A percentile compares a stretch with the other conserved stretches of the same genome.
phyloP scores from a whole-genome alignment of 768 basidiomycete species.

The Leccinum disarticulatum region DNA sequence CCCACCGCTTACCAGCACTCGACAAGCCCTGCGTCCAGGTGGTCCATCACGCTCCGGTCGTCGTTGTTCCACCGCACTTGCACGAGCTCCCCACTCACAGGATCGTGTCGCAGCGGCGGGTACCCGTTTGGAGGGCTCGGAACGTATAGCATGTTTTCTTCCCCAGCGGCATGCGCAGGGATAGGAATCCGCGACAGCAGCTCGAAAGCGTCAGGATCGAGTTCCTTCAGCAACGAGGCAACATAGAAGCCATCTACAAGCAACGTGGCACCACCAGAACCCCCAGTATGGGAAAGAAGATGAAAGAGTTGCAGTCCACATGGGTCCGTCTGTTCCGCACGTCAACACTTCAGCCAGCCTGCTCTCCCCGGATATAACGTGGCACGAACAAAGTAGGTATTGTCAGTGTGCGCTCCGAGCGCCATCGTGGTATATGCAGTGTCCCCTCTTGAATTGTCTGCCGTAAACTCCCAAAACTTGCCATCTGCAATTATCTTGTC shows the following conservation, averaged over 20 bases:
- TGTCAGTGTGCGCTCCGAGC: slow-evolving; percentile 82
- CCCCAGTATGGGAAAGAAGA: slow-evolving; percentile 78
- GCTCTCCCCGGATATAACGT: not conserved
- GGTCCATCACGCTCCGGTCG: slow-evolving; percentile 80
- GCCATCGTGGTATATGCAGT: slow-evolving; percentile 91
- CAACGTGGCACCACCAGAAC: slow-evolving; percentile 83
- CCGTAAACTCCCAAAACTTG: slow-evolving; percentile 96
- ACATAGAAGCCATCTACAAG: slow-evolving; percentile 96
- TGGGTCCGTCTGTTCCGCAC: slow-evolving; percentile 71
- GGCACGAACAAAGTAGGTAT: slow-evolving; percentile 48
- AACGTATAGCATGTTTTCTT: slow-evolving; percentile 52
- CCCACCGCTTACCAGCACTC: slow-evolving; percentile 60
- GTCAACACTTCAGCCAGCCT: slow-evolving; percentile 14
- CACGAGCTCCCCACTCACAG: slow-evolving; percentile 53
- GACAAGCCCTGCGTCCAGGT: slow-evolving; percentile 56
- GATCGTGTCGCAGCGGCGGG: slow-evolving; percentile 72
- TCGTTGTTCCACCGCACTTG: slow-evolving; percentile 95
- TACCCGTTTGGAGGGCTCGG: slow-evolving; percentile 60
- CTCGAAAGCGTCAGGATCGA: slow-evolving; percentile 69
- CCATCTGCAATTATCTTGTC: slow-evolving; percentile 66
- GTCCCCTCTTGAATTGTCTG: slow-evolving; percentile 87
- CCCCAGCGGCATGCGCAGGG: slow-evolving; percentile 89
- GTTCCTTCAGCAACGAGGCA: slow-evolving; percentile 72
- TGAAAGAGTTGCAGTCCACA: slow-evolving; percentile 97
- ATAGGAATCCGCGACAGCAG: slow-evolving; percentile 67